Percentiles rank a stretch among this genome's conserved stretches.
phyloP scores from a whole-genome alignment of 2,329 filamentous ascomycete species.

The Colletotrichum somersetense region DNA sequence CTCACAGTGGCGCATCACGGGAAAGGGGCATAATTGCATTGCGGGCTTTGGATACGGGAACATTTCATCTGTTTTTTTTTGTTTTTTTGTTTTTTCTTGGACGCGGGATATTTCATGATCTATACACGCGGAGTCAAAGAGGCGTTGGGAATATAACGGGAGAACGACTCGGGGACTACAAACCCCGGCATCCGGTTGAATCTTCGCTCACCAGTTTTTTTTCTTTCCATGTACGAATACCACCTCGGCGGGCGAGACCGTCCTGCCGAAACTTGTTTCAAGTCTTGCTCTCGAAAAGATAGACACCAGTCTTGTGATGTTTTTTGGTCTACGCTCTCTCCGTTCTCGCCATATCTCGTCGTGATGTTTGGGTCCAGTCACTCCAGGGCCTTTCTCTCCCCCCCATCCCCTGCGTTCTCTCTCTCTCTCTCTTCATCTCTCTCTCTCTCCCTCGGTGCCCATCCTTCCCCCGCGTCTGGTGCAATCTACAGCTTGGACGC shows the following conservation, averaged over 20 bases:
- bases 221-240: conserved; percentile 37
- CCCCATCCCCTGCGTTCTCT: not conserved
- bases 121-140: conserved; percentile 12
- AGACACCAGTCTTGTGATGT: conserved; percentile 13
- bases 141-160: conserved; percentile 2
- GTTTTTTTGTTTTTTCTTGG: no score
- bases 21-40: conserved; percentile 36
- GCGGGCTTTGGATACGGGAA: conserved; percentile 13
- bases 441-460: no score
- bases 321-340: not conserved
- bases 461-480: no score
- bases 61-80: conserved; percentile 4
- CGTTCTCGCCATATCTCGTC: not conserved
- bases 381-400: not conserved
- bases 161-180: not conserved
- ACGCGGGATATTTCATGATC: not conserved
- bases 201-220: conserved; percentile 1
- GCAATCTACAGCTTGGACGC: conserved; percentile 58
- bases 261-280: conserved; percentile 16
- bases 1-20: conserved; percentile 28
- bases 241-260: conserved; percentile 10
- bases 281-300: conserved; percentile 1
- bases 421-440: not conserved
- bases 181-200: conserved; percentile 1
- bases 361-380: not conserved